phyloP scores from a whole-genome alignment of 495 filamentous ascomycete species.

The Tuber indicum region DNA sequence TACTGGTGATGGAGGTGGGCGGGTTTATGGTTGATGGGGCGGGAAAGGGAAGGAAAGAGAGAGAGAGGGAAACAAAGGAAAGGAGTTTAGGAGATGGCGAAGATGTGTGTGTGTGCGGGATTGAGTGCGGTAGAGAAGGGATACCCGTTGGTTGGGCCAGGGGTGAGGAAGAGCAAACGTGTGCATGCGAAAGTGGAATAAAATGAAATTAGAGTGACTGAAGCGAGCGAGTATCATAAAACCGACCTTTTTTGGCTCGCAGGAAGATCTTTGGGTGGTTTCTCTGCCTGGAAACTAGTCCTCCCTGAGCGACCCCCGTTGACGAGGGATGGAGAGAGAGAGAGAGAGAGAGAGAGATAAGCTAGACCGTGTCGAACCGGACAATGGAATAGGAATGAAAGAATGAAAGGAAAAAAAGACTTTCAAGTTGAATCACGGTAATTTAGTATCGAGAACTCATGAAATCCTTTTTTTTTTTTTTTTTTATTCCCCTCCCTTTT shows the following conservation, averaged over 20 bases:
- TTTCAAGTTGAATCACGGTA: slow-evolving; percentile 18
- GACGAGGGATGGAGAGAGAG: background rate
- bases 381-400: slow-evolving; percentile 7
- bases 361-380: background rate
- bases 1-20: slow-evolving; percentile 3
- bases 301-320: background rate
- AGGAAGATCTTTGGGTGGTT: background rate
- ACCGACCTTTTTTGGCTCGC: background rate
- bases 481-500: background rate
- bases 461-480: background rate
- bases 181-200: background rate
- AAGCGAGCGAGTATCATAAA: slow-evolving; percentile 6
- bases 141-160: background rate
- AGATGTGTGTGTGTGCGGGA: slow-evolving; percentile 3
- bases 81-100: slow-evolving; percentile 19
- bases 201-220: slow-evolving; percentile 1
- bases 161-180: background rate
- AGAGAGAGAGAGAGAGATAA: background rate
- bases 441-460: background rate
- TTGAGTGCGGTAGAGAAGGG: background rate
- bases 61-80: slow-evolving; percentile 24
- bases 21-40: slow-evolving; percentile 7
- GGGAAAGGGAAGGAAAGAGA: slow-evolving; percentile 8
- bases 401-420: slow-evolving; percentile 22
- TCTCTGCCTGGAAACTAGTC: background rate